Evolutionary conservation across 208 protist genomes (phyloP).

Genomic region (Wallacemonas collosoma): DNA sequence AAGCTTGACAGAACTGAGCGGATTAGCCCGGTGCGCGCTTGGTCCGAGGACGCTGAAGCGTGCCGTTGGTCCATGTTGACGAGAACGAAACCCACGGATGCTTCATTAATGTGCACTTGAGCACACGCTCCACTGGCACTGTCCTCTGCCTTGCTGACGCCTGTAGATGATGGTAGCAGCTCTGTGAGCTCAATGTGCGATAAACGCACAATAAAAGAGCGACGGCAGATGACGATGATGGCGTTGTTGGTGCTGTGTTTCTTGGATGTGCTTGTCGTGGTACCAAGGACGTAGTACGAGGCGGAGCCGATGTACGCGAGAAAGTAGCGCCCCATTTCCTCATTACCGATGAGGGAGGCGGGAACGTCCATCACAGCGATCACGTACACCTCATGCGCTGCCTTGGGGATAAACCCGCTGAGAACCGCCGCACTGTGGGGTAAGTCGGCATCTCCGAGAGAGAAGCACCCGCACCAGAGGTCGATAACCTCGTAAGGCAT

Average conservation of each 20-base stretch:
- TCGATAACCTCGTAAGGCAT: conserved; percentile 85
- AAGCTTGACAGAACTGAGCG: conserved; percentile 56
- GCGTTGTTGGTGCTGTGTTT: conserved; percentile 49
- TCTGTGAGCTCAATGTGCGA: conserved; percentile 64
- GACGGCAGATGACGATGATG: conserved; percentile 61
- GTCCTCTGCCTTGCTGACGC: conserved; percentile 20
- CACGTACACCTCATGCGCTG: conserved; percentile 71
- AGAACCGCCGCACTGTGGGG: conserved; percentile 54
- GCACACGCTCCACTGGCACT: conserved; percentile 44
- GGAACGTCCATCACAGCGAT: conserved; percentile 69
- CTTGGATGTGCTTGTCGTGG: conserved; percentile 39
- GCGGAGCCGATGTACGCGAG: conserved; percentile 47
- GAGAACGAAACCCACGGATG: conserved; percentile 50
- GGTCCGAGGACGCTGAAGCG: conserved; percentile 18
- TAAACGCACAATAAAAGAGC: conserved; percentile 62
- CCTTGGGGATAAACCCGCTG: conserved; percentile 66
- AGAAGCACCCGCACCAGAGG: conserved; percentile 84
- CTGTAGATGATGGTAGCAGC: conserved; percentile 24
- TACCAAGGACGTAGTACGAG: conserved; percentile 56
- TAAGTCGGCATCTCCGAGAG: conserved; percentile 48
- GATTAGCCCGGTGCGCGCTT: conserved; percentile 40
- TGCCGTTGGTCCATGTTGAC: conserved; percentile 40
- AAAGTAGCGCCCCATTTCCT: conserved; percentile 59
- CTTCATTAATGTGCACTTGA: conserved; percentile 60
- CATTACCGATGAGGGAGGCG: conserved; percentile 38